Evolutionary conservation across 108 stramenopile species (phyloP).

Genomic region (Stephanodiscus triporus): DNA sequence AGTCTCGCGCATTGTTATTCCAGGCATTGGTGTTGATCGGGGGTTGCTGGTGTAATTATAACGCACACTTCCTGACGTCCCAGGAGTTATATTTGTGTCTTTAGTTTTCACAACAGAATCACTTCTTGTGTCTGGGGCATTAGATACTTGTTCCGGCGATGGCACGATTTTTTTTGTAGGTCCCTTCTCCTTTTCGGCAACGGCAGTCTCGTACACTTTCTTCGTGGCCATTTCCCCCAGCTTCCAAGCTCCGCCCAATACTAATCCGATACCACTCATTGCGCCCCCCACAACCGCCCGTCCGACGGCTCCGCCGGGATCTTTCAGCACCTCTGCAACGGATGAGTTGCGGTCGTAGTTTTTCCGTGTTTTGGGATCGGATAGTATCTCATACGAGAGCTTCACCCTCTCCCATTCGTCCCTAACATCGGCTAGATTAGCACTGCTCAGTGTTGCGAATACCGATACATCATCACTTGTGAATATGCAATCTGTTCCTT

Average conservation of each 20-base stretch:
- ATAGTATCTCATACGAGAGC: constrained; percentile 73
- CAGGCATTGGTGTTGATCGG: not conserved
- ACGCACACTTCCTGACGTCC: not conserved
- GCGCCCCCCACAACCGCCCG: constrained; percentile 58
- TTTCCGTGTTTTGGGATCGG: constrained; percentile 50
- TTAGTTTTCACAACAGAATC: not conserved
- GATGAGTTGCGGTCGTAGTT: constrained; percentile 65
- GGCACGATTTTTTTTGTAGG: not conserved
- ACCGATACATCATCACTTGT: not conserved
- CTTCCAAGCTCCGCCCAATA: constrained; percentile 52
- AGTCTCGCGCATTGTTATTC: not conserved
- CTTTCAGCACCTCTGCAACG: constrained; percentile 52
- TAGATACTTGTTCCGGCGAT: not conserved
- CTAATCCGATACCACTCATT: constrained; percentile 50
- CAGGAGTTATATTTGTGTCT: not conserved
- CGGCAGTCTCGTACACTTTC: constrained; percentile 5
- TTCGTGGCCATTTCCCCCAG: constrained; percentile 25
- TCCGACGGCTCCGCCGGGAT: constrained; percentile 70
- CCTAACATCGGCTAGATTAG: constrained; percentile 71
- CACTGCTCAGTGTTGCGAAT: constrained; percentile 31
- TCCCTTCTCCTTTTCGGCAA: constrained; percentile 2
- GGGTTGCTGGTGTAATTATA: not conserved
- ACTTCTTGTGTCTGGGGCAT: not conserved
- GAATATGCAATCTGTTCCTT: not conserved
- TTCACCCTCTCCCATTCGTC: constrained; percentile 84